Percentiles rank a stretch among this genome's conserved stretches.
phyloP scores from a whole-genome alignment of 1,284 basidiomycete genomes.

The Golubevia pallescens region DNA sequence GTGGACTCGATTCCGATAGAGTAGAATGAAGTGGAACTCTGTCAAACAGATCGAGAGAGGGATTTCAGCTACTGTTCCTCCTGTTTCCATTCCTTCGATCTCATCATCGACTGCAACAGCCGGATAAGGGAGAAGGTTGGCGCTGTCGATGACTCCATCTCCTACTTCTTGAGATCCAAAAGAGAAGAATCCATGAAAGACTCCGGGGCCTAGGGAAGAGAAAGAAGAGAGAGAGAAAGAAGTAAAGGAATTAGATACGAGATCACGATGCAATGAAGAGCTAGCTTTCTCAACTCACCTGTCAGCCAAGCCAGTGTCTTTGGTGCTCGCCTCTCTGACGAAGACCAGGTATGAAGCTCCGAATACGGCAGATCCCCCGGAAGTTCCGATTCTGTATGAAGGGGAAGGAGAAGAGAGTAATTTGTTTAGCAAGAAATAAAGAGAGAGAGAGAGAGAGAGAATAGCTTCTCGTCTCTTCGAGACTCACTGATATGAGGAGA shows the following conservation, averaged over 20 bases:
- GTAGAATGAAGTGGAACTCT: slow-evolving; percentile 87
- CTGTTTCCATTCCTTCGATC: slow-evolving; percentile 14
- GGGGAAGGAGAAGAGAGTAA: slow-evolving; percentile 69
- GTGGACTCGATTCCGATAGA: slow-evolving; percentile 80
- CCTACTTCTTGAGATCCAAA: slow-evolving; percentile 47
- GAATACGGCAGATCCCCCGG: slow-evolving; percentile 51
- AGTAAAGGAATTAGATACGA: too few species aligned
- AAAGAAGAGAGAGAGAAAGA: slow-evolving; percentile 19
- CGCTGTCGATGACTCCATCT: slow-evolving; percentile 79
- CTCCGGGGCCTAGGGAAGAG: slow-evolving; percentile 46
- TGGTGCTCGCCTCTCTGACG: slow-evolving; percentile 62
- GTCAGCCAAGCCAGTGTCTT: slow-evolving; percentile 86
- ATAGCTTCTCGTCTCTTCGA: too few species aligned
- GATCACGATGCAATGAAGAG: slow-evolving; percentile 3
- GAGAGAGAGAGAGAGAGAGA: too few species aligned
- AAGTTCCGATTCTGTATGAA: slow-evolving; percentile 40
- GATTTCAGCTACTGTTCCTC: slow-evolving; percentile 29
- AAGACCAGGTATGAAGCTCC: slow-evolving; percentile 66
- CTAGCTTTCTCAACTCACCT: too few species aligned
- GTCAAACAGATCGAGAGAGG: slow-evolving; percentile 79
- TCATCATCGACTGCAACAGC: slow-evolving; percentile 17
- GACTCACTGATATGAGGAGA: slow-evolving; percentile 40
- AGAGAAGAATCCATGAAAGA: slow-evolving; percentile 42
- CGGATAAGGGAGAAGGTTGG: slow-evolving; percentile 66
- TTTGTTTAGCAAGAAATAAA: too few species aligned